Evolutionary conservation across 176 grass and related monocot genomes (phyloP).

Genomic region (Themeda triandra): DNA sequence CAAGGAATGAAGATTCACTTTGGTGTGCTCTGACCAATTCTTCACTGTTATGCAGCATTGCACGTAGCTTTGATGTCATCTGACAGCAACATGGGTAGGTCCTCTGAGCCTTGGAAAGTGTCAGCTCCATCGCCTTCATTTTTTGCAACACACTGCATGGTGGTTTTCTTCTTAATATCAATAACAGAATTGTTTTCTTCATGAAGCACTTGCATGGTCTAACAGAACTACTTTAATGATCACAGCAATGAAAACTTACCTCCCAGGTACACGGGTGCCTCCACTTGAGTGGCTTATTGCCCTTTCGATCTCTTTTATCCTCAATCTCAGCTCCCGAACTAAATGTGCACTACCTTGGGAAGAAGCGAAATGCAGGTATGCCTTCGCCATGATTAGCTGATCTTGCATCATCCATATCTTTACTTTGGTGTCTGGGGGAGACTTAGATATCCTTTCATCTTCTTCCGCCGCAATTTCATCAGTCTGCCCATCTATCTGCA

Average conservation of each 20-base stretch:
- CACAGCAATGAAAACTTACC: conserved; percentile 28
- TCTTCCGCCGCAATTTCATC: conserved; percentile 32
- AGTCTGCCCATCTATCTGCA: conserved; percentile 35
- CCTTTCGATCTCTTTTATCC: conserved; percentile 82
- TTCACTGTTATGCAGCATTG: conserved; percentile 70
- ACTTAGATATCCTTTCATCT: conserved; percentile 39
- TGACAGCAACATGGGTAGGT: conserved; percentile 66
- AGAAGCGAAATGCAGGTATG: conserved; percentile 67
- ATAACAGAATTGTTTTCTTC: conserved; percentile 11
- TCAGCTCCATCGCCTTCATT: conserved; percentile 65
- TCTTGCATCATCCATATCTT: conserved; percentile 91
- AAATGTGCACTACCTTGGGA: conserved; percentile 47
- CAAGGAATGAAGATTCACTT: conserved; percentile 71
- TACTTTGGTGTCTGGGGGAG: conserved; percentile 31
- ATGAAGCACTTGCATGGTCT: neutral
- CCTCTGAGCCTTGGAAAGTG: conserved; percentile 58
- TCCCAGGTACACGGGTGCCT: conserved; percentile 49
- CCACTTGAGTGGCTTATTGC: conserved; percentile 43
- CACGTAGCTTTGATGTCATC: conserved; percentile 67
- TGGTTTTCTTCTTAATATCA: conserved; percentile 21
- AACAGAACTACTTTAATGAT: neutral
- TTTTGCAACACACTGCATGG: conserved; percentile 74
- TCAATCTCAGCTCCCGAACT: conserved; percentile 63
- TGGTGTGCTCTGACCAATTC: conserved; percentile 70
- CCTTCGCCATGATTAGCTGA: conserved; percentile 69